phyloP scores from a whole-genome alignment of 139 green algal genomes.

The Auxenochlorella pyrenoidosa region DNA sequence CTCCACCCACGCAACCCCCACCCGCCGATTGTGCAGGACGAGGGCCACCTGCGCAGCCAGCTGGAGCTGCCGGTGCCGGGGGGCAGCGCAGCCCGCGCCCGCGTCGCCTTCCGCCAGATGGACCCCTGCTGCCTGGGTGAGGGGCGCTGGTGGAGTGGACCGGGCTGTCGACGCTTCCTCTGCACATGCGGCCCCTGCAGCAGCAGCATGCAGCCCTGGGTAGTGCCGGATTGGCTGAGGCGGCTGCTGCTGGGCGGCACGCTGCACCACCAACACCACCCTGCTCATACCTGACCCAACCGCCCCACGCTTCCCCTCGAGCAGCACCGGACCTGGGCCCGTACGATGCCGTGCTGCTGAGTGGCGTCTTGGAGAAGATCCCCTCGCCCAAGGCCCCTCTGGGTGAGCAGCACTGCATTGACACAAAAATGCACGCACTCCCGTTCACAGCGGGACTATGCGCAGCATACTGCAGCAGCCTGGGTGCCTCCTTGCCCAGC shows the following conservation, averaged over 20 bases:
- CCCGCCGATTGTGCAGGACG: constrained; percentile 3
- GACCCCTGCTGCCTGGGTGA: constrained; percentile 40
- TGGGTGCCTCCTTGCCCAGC: too few species aligned
- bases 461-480: too few species aligned
- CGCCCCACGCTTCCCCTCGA: not conserved
- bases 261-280: too few species aligned
- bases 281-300: not conserved
- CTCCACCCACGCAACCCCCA: too few species aligned
- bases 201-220: too few species aligned
- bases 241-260: not conserved
- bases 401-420: not conserved
- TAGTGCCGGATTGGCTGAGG: not conserved
- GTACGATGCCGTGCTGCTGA: constrained; percentile 50
- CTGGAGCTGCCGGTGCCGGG: constrained; percentile 19
- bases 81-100: not conserved
- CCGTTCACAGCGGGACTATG: too few species aligned
- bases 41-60: constrained; percentile 25
- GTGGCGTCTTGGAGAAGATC: constrained; percentile 43
- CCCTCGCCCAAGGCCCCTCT: constrained; percentile 46
- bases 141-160: too few species aligned
- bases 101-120: constrained; percentile 51
- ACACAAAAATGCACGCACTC: too few species aligned
- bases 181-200: too few species aligned
- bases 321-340: constrained; percentile 41
- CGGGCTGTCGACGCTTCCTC: too few species aligned